Conservation (phyloP, 495 filamentous ascomycete species). For the Penicillium cosmopolitanum region DNA sequence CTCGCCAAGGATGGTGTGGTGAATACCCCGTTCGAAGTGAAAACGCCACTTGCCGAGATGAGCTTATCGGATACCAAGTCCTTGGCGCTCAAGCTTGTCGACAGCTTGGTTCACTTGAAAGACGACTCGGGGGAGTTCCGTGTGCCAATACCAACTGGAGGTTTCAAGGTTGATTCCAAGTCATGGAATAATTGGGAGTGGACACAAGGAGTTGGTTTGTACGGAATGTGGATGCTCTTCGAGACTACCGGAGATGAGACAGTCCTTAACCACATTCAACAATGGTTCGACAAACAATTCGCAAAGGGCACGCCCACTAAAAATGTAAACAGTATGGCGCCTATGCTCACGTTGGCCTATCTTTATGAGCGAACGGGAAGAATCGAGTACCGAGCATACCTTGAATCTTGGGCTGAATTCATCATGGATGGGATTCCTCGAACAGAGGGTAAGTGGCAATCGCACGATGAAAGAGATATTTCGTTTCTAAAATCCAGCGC, state of each 20-base stretch:
- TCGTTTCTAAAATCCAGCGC: neutral
- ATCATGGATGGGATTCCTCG: constrained; percentile 13
- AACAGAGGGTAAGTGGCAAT: constrained; percentile 6
- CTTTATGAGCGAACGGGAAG: constrained; percentile 14
- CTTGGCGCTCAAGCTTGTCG: constrained; percentile 10
- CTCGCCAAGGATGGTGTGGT: constrained; percentile 10
- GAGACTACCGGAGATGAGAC: constrained; percentile 5
- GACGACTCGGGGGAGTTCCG: constrained; percentile 6
- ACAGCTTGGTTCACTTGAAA: constrained; percentile 9
- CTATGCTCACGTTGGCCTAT: constrained; percentile 9
- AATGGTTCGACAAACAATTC: constrained; percentile 15
- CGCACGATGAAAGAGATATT: neutral
- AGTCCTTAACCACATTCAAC: constrained; percentile 7
- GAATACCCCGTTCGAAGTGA: constrained; percentile 6
- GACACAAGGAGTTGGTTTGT: constrained; percentile 6
- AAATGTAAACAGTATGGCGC: constrained; percentile 15
- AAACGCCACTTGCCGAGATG: constrained; percentile 11
- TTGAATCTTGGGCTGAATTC: constrained; percentile 16
- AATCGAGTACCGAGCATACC: constrained; percentile 6
- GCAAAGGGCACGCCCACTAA: constrained; percentile 12
- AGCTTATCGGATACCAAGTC: constrained; percentile 10
- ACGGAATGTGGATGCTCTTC: constrained; percentile 11
- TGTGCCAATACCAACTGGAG: constrained; percentile 4
- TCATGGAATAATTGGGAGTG: constrained; percentile 12
- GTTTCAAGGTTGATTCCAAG: constrained; percentile 11